A percentile compares a stretch with the other conserved stretches of the same genome.
Evolutionary conservation across 1,284 basidiomycete genomes (phyloP).

Genomic region (Ceratorhiza oryzae-sativae): DNA sequence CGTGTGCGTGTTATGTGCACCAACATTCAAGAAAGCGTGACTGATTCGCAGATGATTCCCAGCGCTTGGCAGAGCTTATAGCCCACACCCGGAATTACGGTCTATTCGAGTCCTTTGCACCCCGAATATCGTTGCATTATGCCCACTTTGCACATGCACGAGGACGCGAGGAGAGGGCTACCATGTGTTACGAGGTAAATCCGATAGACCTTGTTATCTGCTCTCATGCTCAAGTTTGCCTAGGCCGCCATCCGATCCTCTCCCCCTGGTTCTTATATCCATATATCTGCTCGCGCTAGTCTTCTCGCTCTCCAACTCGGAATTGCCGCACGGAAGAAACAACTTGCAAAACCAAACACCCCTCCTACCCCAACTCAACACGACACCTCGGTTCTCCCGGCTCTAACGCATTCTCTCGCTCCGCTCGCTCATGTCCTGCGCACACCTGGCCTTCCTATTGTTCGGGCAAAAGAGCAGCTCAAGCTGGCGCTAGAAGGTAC

Average conservation of each 20-base stretch:
- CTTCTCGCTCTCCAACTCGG: conserved; percentile 43
- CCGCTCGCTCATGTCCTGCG: conserved; percentile 13
- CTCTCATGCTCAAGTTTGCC: conserved; percentile 64
- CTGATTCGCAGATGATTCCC: conserved; percentile 1
- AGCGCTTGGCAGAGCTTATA: conserved; percentile 64
- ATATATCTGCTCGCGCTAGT: conserved; percentile 18
- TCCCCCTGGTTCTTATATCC: conserved; percentile 16
- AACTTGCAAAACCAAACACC: conserved; percentile 40
- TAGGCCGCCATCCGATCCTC: conserved; percentile 49
- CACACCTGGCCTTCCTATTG: not conserved
- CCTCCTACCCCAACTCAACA: not conserved
- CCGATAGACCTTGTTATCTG: conserved; percentile 46
- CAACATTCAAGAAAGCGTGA: not conserved
- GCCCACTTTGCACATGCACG: conserved; percentile 74
- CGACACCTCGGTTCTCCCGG: conserved; percentile 29
- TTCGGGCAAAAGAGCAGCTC: conserved; percentile 61
- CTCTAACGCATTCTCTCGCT: conserved; percentile 36
- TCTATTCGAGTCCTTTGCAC: conserved; percentile 64
- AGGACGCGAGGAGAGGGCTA: conserved; percentile 57
- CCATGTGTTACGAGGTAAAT: conserved; percentile 59
- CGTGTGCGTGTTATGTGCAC: conserved; percentile 47
- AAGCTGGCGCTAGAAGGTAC: conserved; percentile 65
- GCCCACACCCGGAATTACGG: conserved; percentile 65
- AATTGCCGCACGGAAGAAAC: conserved; percentile 42
- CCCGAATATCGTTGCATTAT: conserved; percentile 67